These are phyloP conservation scores for Alliaria petiolata DNA, from an alignment of 345 rosid genomes.

Conservation along the genomic window DNA sequence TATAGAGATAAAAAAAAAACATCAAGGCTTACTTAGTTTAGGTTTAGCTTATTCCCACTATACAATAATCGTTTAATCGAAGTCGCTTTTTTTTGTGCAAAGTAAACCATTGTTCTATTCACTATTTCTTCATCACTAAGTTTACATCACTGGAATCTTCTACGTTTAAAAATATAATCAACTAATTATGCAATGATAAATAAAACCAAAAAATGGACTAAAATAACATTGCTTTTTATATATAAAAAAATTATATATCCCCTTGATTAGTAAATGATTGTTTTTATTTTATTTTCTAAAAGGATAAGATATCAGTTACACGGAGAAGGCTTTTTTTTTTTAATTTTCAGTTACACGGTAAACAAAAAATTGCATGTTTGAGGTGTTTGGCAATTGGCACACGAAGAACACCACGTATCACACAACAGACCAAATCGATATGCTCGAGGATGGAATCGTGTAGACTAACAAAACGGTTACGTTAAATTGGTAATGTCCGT, in stretches of 20 bases:
- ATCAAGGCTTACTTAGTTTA: too few species aligned
- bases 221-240: too few species aligned
- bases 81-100: too few species aligned
- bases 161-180: neutral
- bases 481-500: neutral
- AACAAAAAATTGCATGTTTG: neutral
- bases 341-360: neutral
- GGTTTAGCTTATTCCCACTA: too few species aligned
- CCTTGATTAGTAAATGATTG: neutral
- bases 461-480: neutral
- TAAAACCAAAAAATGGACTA: too few species aligned
- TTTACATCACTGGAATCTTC: neutral
- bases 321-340: neutral
- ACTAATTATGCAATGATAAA: neutral
- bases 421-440: conserved; percentile 19
- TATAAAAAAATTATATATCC: neutral
- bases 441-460: conserved; percentile 1
- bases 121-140: neutral
- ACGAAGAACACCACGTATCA: conserved; percentile 5
- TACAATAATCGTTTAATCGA: too few species aligned
- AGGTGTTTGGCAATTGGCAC: conserved; percentile 5
- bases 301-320: neutral
- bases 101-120: too few species aligned
- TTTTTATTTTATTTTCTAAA: neutral
- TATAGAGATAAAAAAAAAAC: too few species aligned